Conservation (phyloP, 306 rosid genomes). For the Betula pendula region DNA sequence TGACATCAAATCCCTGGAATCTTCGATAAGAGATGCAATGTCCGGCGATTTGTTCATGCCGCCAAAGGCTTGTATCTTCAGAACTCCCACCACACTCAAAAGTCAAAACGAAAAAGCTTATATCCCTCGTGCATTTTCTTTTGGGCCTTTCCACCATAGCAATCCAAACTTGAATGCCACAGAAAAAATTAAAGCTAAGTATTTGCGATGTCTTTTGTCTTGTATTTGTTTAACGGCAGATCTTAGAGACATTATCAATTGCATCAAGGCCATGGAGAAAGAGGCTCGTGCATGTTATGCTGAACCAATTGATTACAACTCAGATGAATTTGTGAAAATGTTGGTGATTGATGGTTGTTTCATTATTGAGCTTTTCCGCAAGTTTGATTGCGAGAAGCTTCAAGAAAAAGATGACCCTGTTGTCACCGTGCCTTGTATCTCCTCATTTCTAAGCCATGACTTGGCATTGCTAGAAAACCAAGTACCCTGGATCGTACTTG, state of each 20-base stretch:
- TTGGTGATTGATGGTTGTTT: conserved; percentile 41
- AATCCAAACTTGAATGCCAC: background rate
- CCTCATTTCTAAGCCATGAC: conserved; percentile 10
- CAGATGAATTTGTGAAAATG: conserved; percentile 5
- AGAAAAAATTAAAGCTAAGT: conserved; percentile 7
- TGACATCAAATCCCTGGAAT: background rate
- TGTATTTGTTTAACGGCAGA: background rate
- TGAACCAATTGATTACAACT: background rate
- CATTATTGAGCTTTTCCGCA: conserved; percentile 27
- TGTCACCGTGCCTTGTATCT: conserved; percentile 2
- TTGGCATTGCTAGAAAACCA: conserved; percentile 29
- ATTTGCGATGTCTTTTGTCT: background rate
- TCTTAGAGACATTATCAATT: background rate
- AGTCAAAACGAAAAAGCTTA: background rate
- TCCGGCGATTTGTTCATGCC: background rate
- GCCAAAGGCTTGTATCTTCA: conserved; percentile 14
- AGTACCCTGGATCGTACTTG: conserved; percentile 34
- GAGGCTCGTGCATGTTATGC: background rate
- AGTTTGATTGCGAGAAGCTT: background rate
- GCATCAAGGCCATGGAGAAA: background rate
- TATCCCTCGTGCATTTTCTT: conserved; percentile 1
- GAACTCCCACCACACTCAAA: conserved; percentile 9
- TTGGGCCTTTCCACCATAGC: conserved; percentile 20
- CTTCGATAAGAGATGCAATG: background rate
- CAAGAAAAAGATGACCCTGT: background rate